Base-by-base conservation (phyloP, 495 filamentous ascomycete species). In the Xylaria cubensis region DNA sequence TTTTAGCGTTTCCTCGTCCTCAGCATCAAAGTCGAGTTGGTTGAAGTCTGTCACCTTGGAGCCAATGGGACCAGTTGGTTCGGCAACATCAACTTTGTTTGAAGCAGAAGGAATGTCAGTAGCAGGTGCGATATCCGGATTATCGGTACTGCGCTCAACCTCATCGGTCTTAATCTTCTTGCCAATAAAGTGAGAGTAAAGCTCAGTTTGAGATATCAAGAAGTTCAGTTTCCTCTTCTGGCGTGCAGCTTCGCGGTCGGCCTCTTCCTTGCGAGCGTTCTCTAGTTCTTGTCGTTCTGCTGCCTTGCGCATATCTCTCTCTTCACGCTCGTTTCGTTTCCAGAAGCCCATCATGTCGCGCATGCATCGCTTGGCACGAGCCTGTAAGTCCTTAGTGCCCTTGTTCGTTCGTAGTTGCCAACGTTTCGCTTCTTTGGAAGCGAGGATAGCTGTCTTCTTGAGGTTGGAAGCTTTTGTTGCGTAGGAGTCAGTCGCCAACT, bases 341-440 rank as follows among this genome's bases (percentile, higher is more conserved):
- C 96, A 99, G 90, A 98, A 99, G 39, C 92, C 89, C 90, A 98
- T 96, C 96, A 99, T 99, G 83, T 99, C 96, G 74, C 96, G 90
- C 96, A 99, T 99, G 66, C 93, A 94, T 61, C 96, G 90, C 86
- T 99, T 99, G 24, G 96, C 97, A 26, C 97, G 90, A 50, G 97
- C 96, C 74, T 98, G 97, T 0, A 96, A 93, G 80, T 99, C 96
- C 82, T 99, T 99, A 77, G 91, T 92, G 76, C 94, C 96, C 87
- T 99, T 99, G 85, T 98, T 99, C 48, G 96, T 98, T 48, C 93
- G 91, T 58, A 95, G 90, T 78, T 99, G 97, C 96, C 96, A 99
- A 75, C 97, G 87, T 74, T 95, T 92, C 48, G 97, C 96, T 82
- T 99, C 97, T 78, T 99, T 99, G 70, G 95, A 94, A 41, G 96